Base-by-base conservation (phyloP, 352 stramenopile species). In the Peronospora farinosa region DNA sequence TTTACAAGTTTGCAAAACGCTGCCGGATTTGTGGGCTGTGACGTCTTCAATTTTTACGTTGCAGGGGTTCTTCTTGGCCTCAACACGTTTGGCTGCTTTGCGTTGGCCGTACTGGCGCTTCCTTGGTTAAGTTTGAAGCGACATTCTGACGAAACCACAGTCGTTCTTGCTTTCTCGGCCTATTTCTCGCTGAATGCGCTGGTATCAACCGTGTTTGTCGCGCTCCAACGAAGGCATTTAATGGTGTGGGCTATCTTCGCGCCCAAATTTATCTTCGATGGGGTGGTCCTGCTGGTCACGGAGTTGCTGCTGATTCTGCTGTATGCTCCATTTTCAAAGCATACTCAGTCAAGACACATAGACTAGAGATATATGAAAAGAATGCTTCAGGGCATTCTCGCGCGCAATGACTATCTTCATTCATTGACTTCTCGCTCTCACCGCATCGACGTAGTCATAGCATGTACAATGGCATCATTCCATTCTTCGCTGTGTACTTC, bases 211-310 rank as follows among this genome's bases (percentile, higher is more conserved):
- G 51, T 74, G 12, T 96, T 95, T 65, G 84, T 93, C 13, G 78
- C 69, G 8, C 53, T 95, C 10, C 81, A 92, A 65, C 73, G 87
- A 27, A 80, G 88, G 13, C 88, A 96, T 56, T 67, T 96, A 36
- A 96, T 96, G 85, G 86, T 96, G 32, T 96, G 88, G 88, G 86
- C 86, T 9, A 94, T 96, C 45, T 96, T 96, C 59, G 86, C 88
- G 2, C 86, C 86, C 32, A 95, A 95, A 58, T 95, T 91, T 60
- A 72, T 95, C 41, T 96, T 93, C 42, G 86, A 96, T 30, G 75
- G 72, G 23, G 47, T 82, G 12, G 65, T 73, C 13, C 51, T 88
- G 51, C 52, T 91, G 11, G 60, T 84, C n/a, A 57, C 69, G 5
- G 74, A 86, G 44, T 27, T 57, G 13, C 31, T 82, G 15, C 17